phyloP scores from a whole-genome alignment of 2,329 filamentous ascomycete species.

The Periglandula ipomoeae region DNA sequence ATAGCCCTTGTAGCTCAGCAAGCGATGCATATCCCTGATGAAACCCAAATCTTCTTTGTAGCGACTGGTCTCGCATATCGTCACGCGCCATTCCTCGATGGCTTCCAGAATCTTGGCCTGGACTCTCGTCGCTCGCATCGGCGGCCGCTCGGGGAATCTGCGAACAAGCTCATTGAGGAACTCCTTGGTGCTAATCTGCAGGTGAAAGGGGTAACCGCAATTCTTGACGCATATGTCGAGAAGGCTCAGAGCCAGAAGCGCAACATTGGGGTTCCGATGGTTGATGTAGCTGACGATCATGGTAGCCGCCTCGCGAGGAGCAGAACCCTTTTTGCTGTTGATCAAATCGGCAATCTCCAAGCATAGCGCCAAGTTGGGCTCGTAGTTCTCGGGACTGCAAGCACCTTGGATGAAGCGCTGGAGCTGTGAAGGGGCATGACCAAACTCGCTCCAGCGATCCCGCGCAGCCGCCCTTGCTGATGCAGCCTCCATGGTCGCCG shows the following conservation, averaged over 20 bases:
- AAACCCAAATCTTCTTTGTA: slow-evolving; percentile 97
- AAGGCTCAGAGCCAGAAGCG: slow-evolving; percentile 78
- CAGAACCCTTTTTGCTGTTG: slow-evolving; percentile 93
- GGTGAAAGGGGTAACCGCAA: slow-evolving; percentile 96
- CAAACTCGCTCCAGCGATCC: slow-evolving; percentile 83
- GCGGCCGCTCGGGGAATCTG: slow-evolving; percentile 88
- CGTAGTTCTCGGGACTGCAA: slow-evolving; percentile 94
- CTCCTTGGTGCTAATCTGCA: slow-evolving; percentile 97
- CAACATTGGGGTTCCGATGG: slow-evolving; percentile 92
- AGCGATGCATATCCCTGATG: slow-evolving; percentile 92
- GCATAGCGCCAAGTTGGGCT: slow-evolving; percentile 91
- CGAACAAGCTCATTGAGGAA: slow-evolving; percentile 97
- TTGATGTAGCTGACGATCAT: slow-evolving; percentile 93
- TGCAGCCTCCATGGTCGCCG: slow-evolving; percentile 71
- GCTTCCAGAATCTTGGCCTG: slow-evolving; percentile 89
- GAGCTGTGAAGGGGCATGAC: slow-evolving; percentile 72
- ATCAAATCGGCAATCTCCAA: slow-evolving; percentile 95
- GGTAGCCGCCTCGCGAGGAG: slow-evolving; percentile 88
- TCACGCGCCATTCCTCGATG: slow-evolving; percentile 96
- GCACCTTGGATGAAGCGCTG: slow-evolving; percentile 95
- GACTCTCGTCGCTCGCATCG: slow-evolving; percentile 74
- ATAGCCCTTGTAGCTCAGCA: slow-evolving; percentile 95
- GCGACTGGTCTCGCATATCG: slow-evolving; percentile 94
- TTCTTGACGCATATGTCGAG: slow-evolving; percentile 99
- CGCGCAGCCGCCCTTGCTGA: slow-evolving; percentile 91